Percentiles rank a stretch among this genome's conserved stretches.
These are phyloP conservation scores for Alternaria tenuissima DNA, from an alignment of 2,329 filamentous ascomycete genomes.

Conservation along the genomic window DNA sequence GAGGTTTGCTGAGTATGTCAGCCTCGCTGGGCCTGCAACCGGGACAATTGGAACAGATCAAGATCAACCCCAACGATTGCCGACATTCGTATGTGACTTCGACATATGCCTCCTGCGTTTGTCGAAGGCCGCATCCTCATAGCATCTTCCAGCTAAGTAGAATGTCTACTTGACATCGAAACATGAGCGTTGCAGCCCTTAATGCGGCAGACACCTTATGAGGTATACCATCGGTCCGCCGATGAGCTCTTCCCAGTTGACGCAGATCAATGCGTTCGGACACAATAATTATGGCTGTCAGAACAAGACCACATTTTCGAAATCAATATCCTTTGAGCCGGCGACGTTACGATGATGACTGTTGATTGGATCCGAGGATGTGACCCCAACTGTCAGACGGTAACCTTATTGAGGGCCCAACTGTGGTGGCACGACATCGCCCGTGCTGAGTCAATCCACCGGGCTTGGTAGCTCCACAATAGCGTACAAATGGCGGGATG, in stretches of 20 bases:
- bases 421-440: not conserved
- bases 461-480: not conserved
- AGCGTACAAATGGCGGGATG: not conserved
- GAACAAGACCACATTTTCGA: not conserved
- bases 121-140: not conserved
- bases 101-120: not conserved
- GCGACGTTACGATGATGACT: not conserved
- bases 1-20: not conserved
- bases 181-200: not conserved
- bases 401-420: not conserved
- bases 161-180: not conserved
- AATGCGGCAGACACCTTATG: not conserved
- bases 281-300: not conserved
- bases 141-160: not conserved
- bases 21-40: not conserved
- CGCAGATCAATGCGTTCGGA: not conserved
- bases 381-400: not conserved
- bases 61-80: not conserved
- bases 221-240: not conserved
- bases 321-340: not conserved
- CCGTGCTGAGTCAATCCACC: not conserved
- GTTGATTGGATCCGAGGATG: not conserved
- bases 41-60: not conserved
- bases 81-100: not conserved
- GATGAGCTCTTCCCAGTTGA: not conserved